phyloP scores from a whole-genome alignment of 768 basidiomycete species.

The Imleria badia region DNA sequence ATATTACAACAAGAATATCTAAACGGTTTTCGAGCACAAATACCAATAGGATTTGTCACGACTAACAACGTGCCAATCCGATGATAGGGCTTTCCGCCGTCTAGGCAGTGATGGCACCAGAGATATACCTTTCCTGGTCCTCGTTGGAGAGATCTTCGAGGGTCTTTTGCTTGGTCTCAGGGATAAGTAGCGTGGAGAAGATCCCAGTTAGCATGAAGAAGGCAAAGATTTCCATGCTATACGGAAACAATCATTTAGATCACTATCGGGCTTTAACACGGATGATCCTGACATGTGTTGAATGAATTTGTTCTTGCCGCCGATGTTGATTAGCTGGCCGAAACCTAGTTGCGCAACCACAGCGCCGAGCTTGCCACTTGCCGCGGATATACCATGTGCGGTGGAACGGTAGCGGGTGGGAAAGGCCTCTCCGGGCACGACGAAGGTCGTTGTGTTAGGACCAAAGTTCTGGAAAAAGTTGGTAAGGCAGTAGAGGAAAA shows the following conservation, averaged over 20 bases:
- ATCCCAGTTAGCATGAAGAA: constrained; percentile 86
- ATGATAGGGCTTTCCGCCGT: background rate
- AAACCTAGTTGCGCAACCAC: constrained; percentile 81
- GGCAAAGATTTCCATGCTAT: constrained; percentile 75
- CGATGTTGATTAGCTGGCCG: constrained; percentile 63
- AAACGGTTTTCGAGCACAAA: background rate
- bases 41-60: background rate
- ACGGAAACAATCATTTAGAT: constrained; percentile 2
- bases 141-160: constrained; percentile 79
- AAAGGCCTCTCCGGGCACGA: constrained; percentile 82
- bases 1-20: constrained; percentile 6
- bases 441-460: constrained; percentile 77
- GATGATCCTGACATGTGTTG: constrained; percentile 59
- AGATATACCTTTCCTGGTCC: constrained; percentile 59
- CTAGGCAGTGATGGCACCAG: constrained; percentile 19
- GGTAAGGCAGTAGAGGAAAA: constrained; percentile 83
- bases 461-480: constrained; percentile 93
- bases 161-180: constrained; percentile 68
- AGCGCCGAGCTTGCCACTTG: constrained; percentile 80
- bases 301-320: constrained; percentile 59
- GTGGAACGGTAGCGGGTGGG: constrained; percentile 88
- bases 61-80: background rate
- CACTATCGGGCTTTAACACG: background rate
- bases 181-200: constrained; percentile 75
- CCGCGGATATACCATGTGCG: constrained; percentile 82